These are phyloP conservation scores for Aureobasidium sp. DNA, from an alignment of 2,329 filamentous ascomycete genomes.

Conservation along the genomic window DNA sequence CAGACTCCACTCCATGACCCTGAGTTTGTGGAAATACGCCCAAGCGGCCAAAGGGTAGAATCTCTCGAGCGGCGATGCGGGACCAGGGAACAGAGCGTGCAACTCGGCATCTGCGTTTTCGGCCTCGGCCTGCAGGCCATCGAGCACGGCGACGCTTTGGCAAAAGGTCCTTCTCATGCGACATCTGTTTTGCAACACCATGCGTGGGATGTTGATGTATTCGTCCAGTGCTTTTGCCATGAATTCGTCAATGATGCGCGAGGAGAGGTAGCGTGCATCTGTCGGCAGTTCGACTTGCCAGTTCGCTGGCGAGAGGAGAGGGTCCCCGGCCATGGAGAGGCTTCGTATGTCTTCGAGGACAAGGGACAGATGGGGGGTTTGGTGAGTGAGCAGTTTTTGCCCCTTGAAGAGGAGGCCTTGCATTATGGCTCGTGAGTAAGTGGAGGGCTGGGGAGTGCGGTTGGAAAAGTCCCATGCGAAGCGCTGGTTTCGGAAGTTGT, in stretches of 20 bases:
- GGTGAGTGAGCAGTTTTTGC: constrained; percentile 54
- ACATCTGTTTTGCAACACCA: constrained; percentile 82
- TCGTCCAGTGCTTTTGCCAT: constrained; percentile 46
- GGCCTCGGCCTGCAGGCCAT: constrained; percentile 70
- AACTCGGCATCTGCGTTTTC: constrained; percentile 59
- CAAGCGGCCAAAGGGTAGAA: constrained; percentile 73
- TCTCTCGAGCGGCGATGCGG: not conserved
- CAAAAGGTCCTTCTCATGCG: constrained; percentile 82
- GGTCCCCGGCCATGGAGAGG: constrained; percentile 61
- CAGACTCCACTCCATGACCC: constrained; percentile 75
- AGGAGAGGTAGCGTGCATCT: constrained; percentile 65
- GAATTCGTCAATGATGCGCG: constrained; percentile 64
- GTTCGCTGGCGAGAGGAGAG: constrained; percentile 62
- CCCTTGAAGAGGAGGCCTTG: constrained; percentile 54
- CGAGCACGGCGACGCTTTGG: constrained; percentile 75
- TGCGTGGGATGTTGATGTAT: constrained; percentile 75
- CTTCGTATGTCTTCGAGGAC: constrained; percentile 75
- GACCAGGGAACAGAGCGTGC: not conserved
- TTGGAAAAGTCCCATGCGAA: constrained; percentile 68
- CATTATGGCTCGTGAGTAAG: constrained; percentile 63
- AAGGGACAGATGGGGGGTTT: constrained; percentile 61
- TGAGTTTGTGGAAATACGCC: constrained; percentile 85
- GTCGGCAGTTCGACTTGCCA: constrained; percentile 67
- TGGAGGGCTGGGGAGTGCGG: constrained; percentile 70
- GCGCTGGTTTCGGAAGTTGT: constrained; percentile 38